These are phyloP conservation scores for Climacium dendroides DNA, from an alignment of 225 moss, liverwort and hornwort genomes.

Conservation along the genomic window DNA sequence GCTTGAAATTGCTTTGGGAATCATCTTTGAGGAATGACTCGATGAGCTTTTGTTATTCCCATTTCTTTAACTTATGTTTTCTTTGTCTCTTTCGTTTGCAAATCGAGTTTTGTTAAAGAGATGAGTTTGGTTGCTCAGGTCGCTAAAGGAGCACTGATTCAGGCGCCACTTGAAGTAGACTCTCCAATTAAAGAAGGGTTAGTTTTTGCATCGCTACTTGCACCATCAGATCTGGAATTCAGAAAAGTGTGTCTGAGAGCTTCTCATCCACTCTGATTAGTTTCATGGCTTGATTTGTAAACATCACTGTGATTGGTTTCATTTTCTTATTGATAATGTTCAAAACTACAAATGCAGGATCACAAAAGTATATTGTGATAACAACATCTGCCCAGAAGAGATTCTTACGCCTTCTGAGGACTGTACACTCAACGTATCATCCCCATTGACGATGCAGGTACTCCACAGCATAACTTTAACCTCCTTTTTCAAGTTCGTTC, in stretches of 20 bases:
- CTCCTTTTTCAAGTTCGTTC: too few species aligned
- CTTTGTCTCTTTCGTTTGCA: not conserved
- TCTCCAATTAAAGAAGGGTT: constrained; percentile 87
- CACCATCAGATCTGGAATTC: not conserved
- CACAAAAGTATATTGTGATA: constrained; percentile 49
- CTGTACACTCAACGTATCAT: constrained; percentile 79
- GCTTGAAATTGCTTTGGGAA: not conserved
- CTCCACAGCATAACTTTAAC: not conserved
- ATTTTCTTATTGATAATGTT: not conserved
- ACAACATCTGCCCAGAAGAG: constrained; percentile 65
- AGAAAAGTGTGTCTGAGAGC: not conserved
- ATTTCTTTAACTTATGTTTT: not conserved
- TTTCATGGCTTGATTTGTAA: not conserved
- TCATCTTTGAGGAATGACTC: not conserved
- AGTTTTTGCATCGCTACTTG: not conserved
- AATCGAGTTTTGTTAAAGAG: not conserved
- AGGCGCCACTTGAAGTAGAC: constrained; percentile 82
- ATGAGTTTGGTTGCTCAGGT: constrained; percentile 38
- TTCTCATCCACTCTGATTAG: not conserved
- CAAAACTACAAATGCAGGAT: constrained; percentile 41
- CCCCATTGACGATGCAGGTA: constrained; percentile 96
- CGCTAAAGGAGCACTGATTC: constrained; percentile 67
- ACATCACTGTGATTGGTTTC: not conserved
- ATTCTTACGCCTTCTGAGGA: constrained; percentile 87
- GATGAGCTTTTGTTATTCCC: not conserved